These are phyloP conservation scores for Aureobasidium leucospermi DNA, from an alignment of 2,329 filamentous ascomycete species.

Conservation along the genomic window DNA sequence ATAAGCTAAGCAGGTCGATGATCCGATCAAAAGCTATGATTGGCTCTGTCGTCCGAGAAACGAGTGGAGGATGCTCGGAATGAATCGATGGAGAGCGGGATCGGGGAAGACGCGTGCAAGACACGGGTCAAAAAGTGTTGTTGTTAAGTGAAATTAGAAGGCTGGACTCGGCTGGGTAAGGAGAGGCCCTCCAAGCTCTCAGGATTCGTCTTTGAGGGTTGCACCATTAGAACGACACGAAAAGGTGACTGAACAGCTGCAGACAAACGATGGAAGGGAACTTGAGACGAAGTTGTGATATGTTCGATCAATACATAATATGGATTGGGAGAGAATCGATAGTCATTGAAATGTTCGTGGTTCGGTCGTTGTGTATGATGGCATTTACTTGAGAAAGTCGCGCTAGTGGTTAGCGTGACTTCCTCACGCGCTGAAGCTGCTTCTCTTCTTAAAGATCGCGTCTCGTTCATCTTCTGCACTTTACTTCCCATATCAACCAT, in stretches of 20 bases:
- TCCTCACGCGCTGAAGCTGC: background rate
- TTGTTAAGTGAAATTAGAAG: background rate
- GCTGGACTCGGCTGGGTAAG: background rate
- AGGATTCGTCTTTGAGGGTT: too few species aligned
- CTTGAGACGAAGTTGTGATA: too few species aligned
- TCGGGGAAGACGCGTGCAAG: background rate
- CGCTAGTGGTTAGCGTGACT: background rate
- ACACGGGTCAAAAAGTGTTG: background rate
- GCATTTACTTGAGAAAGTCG: too few species aligned
- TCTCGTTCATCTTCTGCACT: background rate
- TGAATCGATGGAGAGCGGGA: background rate
- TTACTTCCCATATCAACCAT: constrained; percentile 1
- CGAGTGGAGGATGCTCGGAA: background rate
- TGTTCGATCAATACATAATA: too few species aligned
- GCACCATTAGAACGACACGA: too few species aligned
- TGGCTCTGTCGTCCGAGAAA: constrained; percentile 4
- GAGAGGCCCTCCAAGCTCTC: background rate
- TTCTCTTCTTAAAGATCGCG: background rate
- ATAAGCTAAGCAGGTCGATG: background rate
- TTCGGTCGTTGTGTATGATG: too few species aligned
- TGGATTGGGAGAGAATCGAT: too few species aligned
- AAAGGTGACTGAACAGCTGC: too few species aligned
- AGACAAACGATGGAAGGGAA: too few species aligned
- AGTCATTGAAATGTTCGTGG: too few species aligned
- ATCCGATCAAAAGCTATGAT: constrained; percentile 2